Evolutionary conservation across 2,329 filamentous ascomycete species (phyloP).

Genomic region (Aureobasidium vineae): DNA sequence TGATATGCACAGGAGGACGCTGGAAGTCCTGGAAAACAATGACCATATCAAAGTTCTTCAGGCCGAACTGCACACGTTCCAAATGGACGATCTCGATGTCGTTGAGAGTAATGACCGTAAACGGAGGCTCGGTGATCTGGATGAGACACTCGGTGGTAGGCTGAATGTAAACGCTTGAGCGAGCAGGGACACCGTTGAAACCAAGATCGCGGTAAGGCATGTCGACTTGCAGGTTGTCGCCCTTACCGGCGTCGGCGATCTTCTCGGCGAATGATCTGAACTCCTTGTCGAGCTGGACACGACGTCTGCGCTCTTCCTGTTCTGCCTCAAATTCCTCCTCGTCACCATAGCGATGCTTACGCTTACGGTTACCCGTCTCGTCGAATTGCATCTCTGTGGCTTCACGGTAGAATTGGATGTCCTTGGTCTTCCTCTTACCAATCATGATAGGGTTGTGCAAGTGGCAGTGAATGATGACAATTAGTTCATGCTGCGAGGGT

Average conservation of each 20-base stretch:
- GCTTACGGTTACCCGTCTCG: slow-evolving; percentile 95
- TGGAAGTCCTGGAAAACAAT: slow-evolving; percentile 98
- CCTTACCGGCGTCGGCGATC: slow-evolving; percentile 91
- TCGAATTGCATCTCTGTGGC: slow-evolving; percentile 99
- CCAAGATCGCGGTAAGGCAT: slow-evolving; percentile 96
- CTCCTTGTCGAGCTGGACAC: slow-evolving; percentile 88
- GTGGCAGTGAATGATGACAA: slow-evolving; percentile 97
- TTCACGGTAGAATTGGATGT: slow-evolving; percentile 97
- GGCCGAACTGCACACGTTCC: slow-evolving; percentile 89
- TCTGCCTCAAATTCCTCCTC: slow-evolving; percentile 99
- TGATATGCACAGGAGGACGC: slow-evolving; percentile 87
- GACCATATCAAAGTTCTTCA: slow-evolving; percentile 99
- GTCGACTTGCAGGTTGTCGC: slow-evolving; percentile 87
- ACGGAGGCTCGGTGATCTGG: slow-evolving; percentile 93
- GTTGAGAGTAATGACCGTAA: slow-evolving; percentile 90
- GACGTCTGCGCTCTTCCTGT: slow-evolving; percentile 88
- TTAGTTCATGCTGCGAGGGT: slow-evolving; percentile 91
- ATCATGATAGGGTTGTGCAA: slow-evolving; percentile 98
- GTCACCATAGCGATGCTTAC: slow-evolving; percentile 95
- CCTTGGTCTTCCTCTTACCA: slow-evolving; percentile 98
- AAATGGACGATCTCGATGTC: slow-evolving; percentile 96
- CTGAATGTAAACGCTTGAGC: slow-evolving; percentile 92
- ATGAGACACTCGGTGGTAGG: slow-evolving; percentile 96
- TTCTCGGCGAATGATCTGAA: slow-evolving; percentile 98
- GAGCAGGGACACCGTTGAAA: slow-evolving; percentile 94